These are phyloP conservation scores for Udeniomyces megalosporus DNA, from an alignment of 768 basidiomycete species.

Conservation along the genomic window DNA sequence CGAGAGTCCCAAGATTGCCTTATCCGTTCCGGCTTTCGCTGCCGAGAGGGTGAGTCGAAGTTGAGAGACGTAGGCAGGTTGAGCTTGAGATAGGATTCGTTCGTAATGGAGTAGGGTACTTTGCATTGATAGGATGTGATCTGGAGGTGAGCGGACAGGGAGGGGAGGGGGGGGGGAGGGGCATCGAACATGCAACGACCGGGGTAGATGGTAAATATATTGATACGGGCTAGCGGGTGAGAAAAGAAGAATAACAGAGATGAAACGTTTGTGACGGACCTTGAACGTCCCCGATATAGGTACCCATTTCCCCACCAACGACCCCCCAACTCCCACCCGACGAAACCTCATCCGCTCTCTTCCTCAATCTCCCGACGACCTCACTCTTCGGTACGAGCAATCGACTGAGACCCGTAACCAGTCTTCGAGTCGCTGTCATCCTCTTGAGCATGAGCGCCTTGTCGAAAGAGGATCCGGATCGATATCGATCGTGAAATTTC, in stretches of 20 bases:
- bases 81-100: conserved; percentile 69
- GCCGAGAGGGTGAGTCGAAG: conserved; percentile 46
- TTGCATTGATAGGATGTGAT: conserved; percentile 78
- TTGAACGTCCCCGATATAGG: conserved; percentile 83
- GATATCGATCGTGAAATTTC: neutral
- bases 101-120: conserved; percentile 73
- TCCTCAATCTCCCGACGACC: conserved; percentile 61
- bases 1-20: conserved; percentile 49
- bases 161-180: neutral
- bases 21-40: conserved; percentile 48
- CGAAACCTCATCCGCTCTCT: conserved; percentile 40
- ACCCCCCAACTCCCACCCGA: conserved; percentile 29
- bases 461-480: neutral
- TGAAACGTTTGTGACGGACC: conserved; percentile 36
- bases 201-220: too few species aligned
- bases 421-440: conserved; percentile 59
- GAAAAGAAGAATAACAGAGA: neutral
- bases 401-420: conserved; percentile 62
- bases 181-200: neutral
- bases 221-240: neutral
- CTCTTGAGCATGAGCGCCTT: conserved; percentile 43
- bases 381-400: conserved; percentile 66
- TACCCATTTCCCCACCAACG: conserved; percentile 53
- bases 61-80: conserved; percentile 68
- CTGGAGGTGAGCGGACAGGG: conserved; percentile 30